Conservation (phyloP, 768 basidiomycete species). For the Megacollybia marginata region DNA sequence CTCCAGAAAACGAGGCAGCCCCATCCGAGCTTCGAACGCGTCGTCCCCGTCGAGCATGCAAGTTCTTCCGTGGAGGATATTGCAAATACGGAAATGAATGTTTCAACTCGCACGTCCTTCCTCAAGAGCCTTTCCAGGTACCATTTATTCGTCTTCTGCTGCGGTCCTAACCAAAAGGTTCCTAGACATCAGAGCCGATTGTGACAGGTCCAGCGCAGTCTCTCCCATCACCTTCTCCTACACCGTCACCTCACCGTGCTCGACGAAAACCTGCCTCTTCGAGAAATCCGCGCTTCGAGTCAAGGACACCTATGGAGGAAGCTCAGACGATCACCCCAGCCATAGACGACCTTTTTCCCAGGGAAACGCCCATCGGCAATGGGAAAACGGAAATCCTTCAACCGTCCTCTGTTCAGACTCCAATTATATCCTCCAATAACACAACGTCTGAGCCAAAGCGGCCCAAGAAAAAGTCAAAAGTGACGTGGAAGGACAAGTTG, state of each 20-base stretch:
- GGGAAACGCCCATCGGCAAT: not conserved
- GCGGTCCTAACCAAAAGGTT: not conserved
- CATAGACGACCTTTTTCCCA: not conserved
- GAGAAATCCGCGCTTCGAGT: not conserved
- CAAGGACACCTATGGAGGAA: not conserved
- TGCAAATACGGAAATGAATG: not conserved
- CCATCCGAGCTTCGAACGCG: not conserved
- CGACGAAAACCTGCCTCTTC: not conserved
- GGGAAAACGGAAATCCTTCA: no score
- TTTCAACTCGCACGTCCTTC: not conserved
- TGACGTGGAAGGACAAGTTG: not conserved
- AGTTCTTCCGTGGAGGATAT: not conserved
- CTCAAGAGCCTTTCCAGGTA: not conserved
- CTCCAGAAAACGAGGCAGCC: not conserved
- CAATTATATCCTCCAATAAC: no score
- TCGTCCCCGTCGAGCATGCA: not conserved
- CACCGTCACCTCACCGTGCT: not conserved
- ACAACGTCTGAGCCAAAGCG: no score
- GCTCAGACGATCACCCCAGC: not conserved
- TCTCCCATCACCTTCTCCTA: not conserved
- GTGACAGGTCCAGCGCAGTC: not conserved
- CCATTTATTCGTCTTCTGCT: not conserved
- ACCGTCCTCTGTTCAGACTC: no score
- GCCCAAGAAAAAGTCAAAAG: not conserved
- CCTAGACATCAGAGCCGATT: not conserved